Base-by-base conservation (phyloP, 116 monocot genomes). In the Posidonia oceanica region DNA sequence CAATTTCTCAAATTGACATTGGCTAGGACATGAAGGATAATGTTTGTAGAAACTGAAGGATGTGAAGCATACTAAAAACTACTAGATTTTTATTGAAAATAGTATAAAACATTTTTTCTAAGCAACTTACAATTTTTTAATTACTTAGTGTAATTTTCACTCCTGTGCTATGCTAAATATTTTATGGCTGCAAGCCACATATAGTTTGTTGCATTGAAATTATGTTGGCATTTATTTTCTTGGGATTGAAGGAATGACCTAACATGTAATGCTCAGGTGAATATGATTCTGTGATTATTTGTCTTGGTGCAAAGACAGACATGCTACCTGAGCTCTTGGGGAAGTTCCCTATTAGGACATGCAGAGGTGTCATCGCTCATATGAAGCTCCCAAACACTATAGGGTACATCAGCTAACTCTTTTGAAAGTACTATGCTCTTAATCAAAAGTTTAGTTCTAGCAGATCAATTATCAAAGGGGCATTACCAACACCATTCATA, bases 281-380 rank as follows among this genome's bases (percentile, higher is more conserved):
- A 15, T 97, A 97, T 71, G 71, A 87, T 81, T 78, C 85, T n/a
- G 84, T 97, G 36, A 81, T 97, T 57, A 76, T 92, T 63, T 97
- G 97, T 70, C 85, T 92, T 58, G 92, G 97, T 69, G 97, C 92
- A 18, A 87, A 89, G 69, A 80, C 72, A 16, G 72, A 75, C 68
- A 79, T 65, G 66, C 81, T 97, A 77, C 83, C 81, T 66, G 92
- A 92, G 68, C 85, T 97, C 41, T 76, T 80, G 59, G 85, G 89
- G 60, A 89, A 87, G 71, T 82, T 97, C 23, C 97, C 97, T 72
- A 74, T 97, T 14, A 81, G 92, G 71, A 80, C 75, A 22, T 97
- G 97, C 79, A 79, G 97, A 77, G 97, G 97, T 53, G 83, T 97
- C 56, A 70, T 97, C 68, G 77, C 85, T 14, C 74, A 92, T 48